Evolutionary conservation across 108 stramenopile genomes (phyloP), one percentile per base, ranked within the genome.

Genomic region (Skeletonema marinoi): DNA sequence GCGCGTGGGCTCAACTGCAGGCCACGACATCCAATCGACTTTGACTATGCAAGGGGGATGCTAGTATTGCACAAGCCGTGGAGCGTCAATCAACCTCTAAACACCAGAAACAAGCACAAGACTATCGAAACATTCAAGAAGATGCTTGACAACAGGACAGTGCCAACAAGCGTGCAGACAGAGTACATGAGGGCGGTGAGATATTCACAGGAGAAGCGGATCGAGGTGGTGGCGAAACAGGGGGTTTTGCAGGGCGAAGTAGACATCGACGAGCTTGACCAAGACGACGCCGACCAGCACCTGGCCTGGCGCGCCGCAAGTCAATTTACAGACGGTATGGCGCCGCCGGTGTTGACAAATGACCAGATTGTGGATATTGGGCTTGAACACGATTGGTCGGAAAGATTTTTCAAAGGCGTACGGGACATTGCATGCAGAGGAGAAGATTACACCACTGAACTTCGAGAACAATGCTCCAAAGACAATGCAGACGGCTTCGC

Each of bases 21-120:
- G 29, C 30, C 74, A 6, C 8, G 16, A 0, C 41, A 75, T 38
- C 74, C 74, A 21, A 51, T 60, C 17, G 17, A 33, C 17, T 75
- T 54, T 39, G 36, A 75, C 0, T 75, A 67, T 67, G 74, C 74
- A 12, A 58, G 74, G 13, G 65, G 44, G 3, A 67, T 75, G 66
- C 35, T 75, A 10, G 39, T 75, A 1, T 11, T 75, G 35, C 65
- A 75, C 74, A 66, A 58, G n/a, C 65, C 65, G 1, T 75, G 74
- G 74, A 61, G 16, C 17, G 6, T 7, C 36, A 66, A 42, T 4
- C 39, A 30, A 21, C 25, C 25, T 25, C 25, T 25, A 25, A 25
- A 25, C 25, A 25, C 25, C 25, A 25, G 25, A 25, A 25, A 76
- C 58, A 30, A 68, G 31, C 4, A 67, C 2, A 25, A 36, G 31